These are phyloP conservation scores for Volvox carteri DNA, from an alignment of 163 green algal genomes.

Conservation along the genomic window DNA sequence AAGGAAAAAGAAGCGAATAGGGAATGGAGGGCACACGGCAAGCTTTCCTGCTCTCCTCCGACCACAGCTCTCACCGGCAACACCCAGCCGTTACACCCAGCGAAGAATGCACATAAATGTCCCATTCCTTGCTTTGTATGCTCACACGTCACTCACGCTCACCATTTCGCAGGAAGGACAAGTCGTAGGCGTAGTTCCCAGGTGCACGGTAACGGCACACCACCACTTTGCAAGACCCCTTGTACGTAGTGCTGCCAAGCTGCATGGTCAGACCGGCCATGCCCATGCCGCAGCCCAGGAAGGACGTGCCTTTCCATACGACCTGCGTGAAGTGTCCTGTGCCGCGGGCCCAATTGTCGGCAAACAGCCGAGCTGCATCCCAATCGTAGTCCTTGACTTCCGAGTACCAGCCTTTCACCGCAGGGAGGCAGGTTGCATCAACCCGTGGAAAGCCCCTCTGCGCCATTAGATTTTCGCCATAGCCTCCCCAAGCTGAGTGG, in stretches of 20 bases:
- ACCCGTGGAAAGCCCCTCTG: neutral
- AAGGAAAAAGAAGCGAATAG: too few relatives aligned
- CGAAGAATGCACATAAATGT: too few relatives aligned
- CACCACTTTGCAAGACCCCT: conserved; percentile 9
- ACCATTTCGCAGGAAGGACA: conserved; percentile 3
- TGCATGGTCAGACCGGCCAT: neutral
- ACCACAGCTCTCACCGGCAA: too few relatives aligned
- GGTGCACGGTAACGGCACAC: conserved; percentile 11
- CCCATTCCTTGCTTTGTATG: too few relatives aligned
- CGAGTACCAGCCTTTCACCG: neutral
- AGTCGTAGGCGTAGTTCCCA: conserved; percentile 1
- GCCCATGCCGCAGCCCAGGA: neutral
- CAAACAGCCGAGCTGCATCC: neutral
- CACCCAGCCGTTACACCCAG: too few relatives aligned
- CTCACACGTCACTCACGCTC: neutral
- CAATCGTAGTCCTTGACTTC: conserved; percentile 16
- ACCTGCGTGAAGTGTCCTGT: conserved; percentile 28
- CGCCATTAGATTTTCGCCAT: conserved; percentile 6
- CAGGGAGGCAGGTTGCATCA: neutral
- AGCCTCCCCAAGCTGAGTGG: neutral
- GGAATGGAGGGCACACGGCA: too few relatives aligned
- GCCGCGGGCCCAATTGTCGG: neutral
- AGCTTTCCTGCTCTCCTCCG: too few relatives aligned
- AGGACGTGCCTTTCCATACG: neutral
- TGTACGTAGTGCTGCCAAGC: neutral